phyloP scores from a whole-genome alignment of 2,329 filamentous ascomycete species.

The Xylogone sp. region DNA sequence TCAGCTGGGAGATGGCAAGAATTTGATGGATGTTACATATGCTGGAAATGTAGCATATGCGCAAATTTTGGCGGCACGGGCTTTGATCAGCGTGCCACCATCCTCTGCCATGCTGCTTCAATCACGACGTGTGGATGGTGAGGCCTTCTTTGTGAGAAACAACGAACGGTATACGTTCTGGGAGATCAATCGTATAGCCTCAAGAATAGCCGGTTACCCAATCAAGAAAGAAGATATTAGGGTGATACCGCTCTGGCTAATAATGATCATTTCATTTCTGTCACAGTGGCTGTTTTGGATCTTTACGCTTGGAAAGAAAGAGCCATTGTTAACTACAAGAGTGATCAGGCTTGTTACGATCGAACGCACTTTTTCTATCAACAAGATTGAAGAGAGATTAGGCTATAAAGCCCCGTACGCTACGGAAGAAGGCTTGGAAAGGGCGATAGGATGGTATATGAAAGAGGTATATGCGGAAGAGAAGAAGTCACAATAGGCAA shows the following conservation, averaged over 20 bases:
- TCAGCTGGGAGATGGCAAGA: slow-evolving; percentile 47
- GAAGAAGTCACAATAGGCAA: too few relatives aligned
- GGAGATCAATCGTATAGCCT: slow-evolving; percentile 17
- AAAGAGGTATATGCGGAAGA: neutral
- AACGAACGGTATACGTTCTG: slow-evolving; percentile 14
- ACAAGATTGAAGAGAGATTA: slow-evolving; percentile 65
- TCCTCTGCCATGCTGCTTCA: slow-evolving; percentile 7
- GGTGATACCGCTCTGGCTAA: slow-evolving; percentile 14
- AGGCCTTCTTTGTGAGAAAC: slow-evolving; percentile 20
- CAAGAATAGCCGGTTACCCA: slow-evolving; percentile 15
- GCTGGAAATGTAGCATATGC: slow-evolving; percentile 48
- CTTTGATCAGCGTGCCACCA: slow-evolving; percentile 30
- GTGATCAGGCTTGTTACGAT: slow-evolving; percentile 59
- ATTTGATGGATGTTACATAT: slow-evolving; percentile 51
- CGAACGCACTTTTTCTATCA: slow-evolving; percentile 71
- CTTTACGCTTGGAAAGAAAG: slow-evolving; percentile 11
- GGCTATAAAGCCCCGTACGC: slow-evolving; percentile 64
- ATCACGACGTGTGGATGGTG: slow-evolving; percentile 15
- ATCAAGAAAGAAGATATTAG: slow-evolving; percentile 14
- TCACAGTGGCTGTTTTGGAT: slow-evolving; percentile 16
- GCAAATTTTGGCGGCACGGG: slow-evolving; percentile 44
- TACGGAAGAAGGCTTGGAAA: slow-evolving; percentile 52
- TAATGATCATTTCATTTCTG: slow-evolving; percentile 14
- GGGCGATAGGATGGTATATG: slow-evolving; percentile 2
- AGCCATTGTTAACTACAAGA: slow-evolving; percentile 5